These are phyloP conservation scores for Lachancea waltii DNA, from an alignment of 805 yeast species.

Conservation along the genomic window DNA sequence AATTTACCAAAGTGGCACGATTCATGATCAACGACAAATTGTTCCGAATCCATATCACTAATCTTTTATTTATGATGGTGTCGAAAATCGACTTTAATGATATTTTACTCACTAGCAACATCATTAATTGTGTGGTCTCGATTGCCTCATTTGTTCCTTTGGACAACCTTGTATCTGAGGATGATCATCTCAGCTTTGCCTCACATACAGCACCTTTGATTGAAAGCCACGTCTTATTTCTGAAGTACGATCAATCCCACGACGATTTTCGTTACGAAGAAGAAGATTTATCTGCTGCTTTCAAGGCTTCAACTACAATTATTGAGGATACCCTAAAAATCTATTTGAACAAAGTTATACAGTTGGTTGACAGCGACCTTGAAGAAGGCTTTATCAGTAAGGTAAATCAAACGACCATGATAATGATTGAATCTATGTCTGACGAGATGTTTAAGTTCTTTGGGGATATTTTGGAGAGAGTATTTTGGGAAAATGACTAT, in stretches of 20 bases:
- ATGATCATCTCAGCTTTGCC: slow-evolving; percentile 37
- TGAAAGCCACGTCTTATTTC: slow-evolving; percentile 50
- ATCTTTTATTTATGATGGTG: slow-evolving; percentile 59
- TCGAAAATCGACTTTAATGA: slow-evolving; percentile 91
- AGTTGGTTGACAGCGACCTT: slow-evolving; percentile 50
- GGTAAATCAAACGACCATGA: slow-evolving; percentile 40
- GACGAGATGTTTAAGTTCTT: slow-evolving; percentile 46
- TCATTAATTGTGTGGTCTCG: slow-evolving; percentile 63
- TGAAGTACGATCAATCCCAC: slow-evolving; percentile 31
- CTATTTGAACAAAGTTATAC: slow-evolving; percentile 53
- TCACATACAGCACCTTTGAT: slow-evolving; percentile 50
- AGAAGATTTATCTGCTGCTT: slow-evolving; percentile 47
- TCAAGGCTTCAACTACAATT: slow-evolving; percentile 64
- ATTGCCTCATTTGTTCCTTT: slow-evolving; percentile 70
- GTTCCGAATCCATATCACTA: slow-evolving; percentile 71
- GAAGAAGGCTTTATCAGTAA: slow-evolving; percentile 34
- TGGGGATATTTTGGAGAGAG: slow-evolving; percentile 33
- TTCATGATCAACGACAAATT: slow-evolving; percentile 57
- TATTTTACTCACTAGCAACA: slow-evolving; percentile 58
- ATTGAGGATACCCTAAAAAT: slow-evolving; percentile 54
- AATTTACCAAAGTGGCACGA: slow-evolving; percentile 58
- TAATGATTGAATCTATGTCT: slow-evolving; percentile 53
- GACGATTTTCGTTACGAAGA: slow-evolving; percentile 37
- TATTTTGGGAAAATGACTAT: slow-evolving; percentile 45
- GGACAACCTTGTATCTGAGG: slow-evolving; percentile 41